Percentiles rank a stretch among this genome's conserved stretches.
Evolutionary conservation across 2,329 filamentous ascomycete species (phyloP).

Genomic region (Volutella citrinella): DNA sequence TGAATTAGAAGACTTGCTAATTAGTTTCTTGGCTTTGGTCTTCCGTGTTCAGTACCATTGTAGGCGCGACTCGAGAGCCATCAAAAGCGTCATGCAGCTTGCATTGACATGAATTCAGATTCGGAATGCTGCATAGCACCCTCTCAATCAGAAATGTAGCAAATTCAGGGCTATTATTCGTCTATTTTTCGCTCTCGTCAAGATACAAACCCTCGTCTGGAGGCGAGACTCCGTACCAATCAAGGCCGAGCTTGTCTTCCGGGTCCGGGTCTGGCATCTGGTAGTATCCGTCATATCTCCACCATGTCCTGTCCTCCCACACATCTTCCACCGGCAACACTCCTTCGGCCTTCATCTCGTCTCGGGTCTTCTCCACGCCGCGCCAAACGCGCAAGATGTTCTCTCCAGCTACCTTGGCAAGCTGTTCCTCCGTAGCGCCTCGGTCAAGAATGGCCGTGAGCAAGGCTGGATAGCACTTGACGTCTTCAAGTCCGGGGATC

Average conservation of each 20-base stretch:
- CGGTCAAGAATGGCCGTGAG: constrained; percentile 33
- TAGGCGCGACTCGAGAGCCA: no score
- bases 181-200: not conserved
- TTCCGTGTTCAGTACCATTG: no score
- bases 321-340: constrained; percentile 33
- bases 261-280: constrained; percentile 7
- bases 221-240: constrained; percentile 6
- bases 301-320: constrained; percentile 30
- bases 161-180: no score
- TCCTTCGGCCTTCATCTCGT: constrained; percentile 28
- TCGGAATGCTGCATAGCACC: no score
- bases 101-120: no score
- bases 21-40: no score
- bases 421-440: constrained; percentile 36
- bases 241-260: constrained; percentile 5
- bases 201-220: constrained; percentile 8
- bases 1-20: no score
- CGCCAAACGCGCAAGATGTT: constrained; percentile 36
- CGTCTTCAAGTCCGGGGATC: constrained; percentile 24
- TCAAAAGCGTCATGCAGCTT: no score
- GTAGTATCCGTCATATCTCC: constrained; percentile 9
- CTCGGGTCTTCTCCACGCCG: constrained; percentile 19
- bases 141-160: no score
- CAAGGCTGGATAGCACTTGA: constrained; percentile 27
- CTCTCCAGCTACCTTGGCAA: constrained; percentile 33